Conservation (phyloP, 2,329 filamentous ascomycete species). For the Botrytis cinerea region DNA sequence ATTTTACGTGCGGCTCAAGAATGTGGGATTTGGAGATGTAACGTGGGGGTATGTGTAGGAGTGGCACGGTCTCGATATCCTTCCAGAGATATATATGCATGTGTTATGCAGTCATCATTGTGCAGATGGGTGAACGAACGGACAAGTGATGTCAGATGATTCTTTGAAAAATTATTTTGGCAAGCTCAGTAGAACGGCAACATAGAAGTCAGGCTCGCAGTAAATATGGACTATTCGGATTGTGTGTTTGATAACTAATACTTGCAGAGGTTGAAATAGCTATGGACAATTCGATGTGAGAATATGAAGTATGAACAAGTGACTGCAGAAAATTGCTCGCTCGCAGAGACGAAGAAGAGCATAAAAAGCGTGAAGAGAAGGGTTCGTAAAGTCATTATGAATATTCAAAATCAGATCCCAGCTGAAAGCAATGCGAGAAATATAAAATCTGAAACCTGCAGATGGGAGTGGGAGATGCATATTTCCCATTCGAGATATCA, state of each 20-base stretch:
- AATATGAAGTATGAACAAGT: not conserved
- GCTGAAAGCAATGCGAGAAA: not conserved
- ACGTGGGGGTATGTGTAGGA: not conserved
- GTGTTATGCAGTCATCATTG: not conserved
- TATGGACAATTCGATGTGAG: not conserved
- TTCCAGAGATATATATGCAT: not conserved
- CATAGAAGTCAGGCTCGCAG: not conserved
- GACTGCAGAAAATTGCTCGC: not conserved
- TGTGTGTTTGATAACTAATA: not conserved
- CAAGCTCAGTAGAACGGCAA: not conserved
- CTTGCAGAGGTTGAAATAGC: not conserved
- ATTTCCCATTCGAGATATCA: not conserved
- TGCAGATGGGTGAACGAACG: not conserved
- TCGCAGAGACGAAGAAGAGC: not conserved
- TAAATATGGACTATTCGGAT: not conserved
- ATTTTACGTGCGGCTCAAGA: not conserved
- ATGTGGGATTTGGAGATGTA: not conserved
- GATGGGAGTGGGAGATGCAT: not conserved
- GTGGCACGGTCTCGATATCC: too few species aligned
- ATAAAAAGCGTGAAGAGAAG: not conserved
- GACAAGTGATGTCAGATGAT: not conserved
- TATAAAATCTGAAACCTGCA: not conserved
- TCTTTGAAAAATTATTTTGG: not conserved
- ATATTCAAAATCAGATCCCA: not conserved
- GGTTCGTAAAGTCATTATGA: not conserved